Percentiles rank a stretch among this genome's conserved stretches.
Evolutionary conservation across 1,139 yeast genomes (phyloP).

Genomic region (Taiozyma sp.): DNA sequence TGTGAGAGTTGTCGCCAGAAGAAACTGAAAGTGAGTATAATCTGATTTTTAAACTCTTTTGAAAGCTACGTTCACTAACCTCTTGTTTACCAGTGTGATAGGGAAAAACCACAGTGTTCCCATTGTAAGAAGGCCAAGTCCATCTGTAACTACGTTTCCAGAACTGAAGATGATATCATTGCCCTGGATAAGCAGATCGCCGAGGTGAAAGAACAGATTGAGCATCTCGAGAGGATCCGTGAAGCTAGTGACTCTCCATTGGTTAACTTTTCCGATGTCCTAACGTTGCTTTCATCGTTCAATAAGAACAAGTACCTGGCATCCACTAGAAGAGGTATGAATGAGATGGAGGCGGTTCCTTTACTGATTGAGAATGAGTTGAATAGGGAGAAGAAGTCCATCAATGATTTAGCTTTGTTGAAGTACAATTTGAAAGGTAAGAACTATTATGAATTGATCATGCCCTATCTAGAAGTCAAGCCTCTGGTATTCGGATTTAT

Average conservation of each 20-base stretch:
- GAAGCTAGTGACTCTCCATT: neutral
- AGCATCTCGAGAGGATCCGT: conserved; percentile 1
- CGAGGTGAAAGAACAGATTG: conserved; percentile 3
- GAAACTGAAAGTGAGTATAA: conserved; percentile 3
- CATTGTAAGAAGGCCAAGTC: conserved; percentile 5
- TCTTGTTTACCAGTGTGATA: conserved; percentile 1
- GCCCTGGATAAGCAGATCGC: conserved; percentile 5
- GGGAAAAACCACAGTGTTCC: conserved; percentile 2
- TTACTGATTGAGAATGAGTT: conserved; percentile 5
- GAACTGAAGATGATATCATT: conserved; percentile 1
- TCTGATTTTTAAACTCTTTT: neutral
- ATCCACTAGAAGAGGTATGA: neutral
- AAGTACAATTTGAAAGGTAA: conserved; percentile 6
- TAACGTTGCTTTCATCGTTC: conserved; percentile 1
- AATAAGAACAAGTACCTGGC: conserved; percentile 1
- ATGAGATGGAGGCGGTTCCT: conserved; percentile 3
- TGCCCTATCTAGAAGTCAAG: conserved; percentile 3
- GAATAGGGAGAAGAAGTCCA: conserved; percentile 2
- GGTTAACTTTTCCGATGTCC: conserved; percentile 5
- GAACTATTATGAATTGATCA: conserved; percentile 1
- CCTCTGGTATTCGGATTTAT: neutral
- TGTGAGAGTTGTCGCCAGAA: conserved; percentile 3
- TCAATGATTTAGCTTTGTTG: conserved; percentile 5
- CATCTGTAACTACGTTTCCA: conserved; percentile 5
- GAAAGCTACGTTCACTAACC: neutral